Conservation (phyloP, 495 filamentous ascomycete genomes). For the Apodospora peruviana region DNA sequence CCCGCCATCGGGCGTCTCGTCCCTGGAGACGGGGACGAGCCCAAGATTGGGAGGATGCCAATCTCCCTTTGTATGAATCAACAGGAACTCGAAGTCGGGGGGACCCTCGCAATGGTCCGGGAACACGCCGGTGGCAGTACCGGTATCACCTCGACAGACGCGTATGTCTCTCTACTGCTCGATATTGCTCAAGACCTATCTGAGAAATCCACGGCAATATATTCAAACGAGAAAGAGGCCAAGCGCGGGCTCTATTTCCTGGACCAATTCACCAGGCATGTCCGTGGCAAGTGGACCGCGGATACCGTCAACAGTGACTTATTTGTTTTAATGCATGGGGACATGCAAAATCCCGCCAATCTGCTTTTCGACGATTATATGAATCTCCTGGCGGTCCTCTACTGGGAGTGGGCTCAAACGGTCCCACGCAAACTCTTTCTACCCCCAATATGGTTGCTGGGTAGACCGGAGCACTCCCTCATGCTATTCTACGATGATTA, state of each 20-base stretch:
- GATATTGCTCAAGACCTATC: too few relatives aligned
- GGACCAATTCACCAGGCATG: constrained; percentile 17
- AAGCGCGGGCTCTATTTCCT: constrained; percentile 19
- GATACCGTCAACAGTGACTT: constrained; percentile 18
- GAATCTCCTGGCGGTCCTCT: constrained; percentile 23
- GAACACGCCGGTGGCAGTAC: constrained; percentile 8
- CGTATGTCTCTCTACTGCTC: too few relatives aligned
- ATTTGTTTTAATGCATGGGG: constrained; percentile 25
- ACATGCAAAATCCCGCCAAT: constrained; percentile 23
- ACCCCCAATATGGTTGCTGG: constrained; percentile 19
- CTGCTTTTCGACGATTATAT: constrained; percentile 22
- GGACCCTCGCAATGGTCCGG: constrained; percentile 12
- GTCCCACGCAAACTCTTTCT: constrained; percentile 24
- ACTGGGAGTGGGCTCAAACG: constrained; percentile 28
- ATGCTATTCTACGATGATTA: neutral
- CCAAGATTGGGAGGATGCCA: constrained; percentile 17
- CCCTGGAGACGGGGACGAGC: constrained; percentile 8
- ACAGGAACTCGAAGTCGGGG: constrained; percentile 22
- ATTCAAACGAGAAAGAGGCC: too few relatives aligned
- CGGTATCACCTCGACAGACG: constrained; percentile 16
- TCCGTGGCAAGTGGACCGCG: constrained; percentile 14
- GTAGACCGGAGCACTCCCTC: neutral
- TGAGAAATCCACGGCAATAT: too few relatives aligned
- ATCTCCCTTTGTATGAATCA: constrained; percentile 22
- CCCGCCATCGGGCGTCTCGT: constrained; percentile 20